phyloP scores from a whole-genome alignment of 1,284 basidiomycete species.

The Leccinum griseonigrum region DNA sequence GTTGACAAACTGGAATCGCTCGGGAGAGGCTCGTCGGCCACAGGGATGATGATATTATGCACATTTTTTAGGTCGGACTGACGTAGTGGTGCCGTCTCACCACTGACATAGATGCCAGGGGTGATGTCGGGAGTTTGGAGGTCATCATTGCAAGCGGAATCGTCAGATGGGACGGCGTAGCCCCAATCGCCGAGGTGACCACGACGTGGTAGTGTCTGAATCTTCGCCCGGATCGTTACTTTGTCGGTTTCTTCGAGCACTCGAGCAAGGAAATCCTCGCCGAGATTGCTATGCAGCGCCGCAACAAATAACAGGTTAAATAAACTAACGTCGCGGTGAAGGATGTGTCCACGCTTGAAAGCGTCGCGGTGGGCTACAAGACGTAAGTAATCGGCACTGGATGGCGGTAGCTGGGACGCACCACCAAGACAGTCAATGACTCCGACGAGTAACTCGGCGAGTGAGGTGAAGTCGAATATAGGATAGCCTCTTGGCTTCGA shows the following conservation, averaged over 20 bases:
- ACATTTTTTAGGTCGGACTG: neutral
- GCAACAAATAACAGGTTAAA: constrained; percentile 4
- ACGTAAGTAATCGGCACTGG: neutral
- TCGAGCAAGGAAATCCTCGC: neutral
- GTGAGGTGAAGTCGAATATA: neutral
- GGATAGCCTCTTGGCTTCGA: neutral
- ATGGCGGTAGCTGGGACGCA: neutral
- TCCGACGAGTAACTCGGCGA: neutral
- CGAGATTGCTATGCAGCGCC: neutral
- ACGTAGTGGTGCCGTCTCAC: neutral
- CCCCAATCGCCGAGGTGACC: neutral
- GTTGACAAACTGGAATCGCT: neutral
- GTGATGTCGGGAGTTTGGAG: neutral
- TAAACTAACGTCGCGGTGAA: constrained; percentile 2
- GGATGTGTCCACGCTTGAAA: neutral
- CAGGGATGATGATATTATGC: neutral
- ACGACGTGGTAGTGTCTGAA: neutral
- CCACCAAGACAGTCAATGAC: neutral
- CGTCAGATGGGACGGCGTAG: neutral
- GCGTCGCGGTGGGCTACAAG: constrained; percentile 4
- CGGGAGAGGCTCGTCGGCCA: neutral
- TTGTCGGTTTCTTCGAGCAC: neutral
- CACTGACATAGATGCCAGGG: neutral
- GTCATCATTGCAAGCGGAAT: neutral
- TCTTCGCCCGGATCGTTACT: neutral